These are phyloP conservation scores for Avena insularis DNA, from an alignment of 176 grass and related monocot species.

Conservation along the genomic window DNA sequence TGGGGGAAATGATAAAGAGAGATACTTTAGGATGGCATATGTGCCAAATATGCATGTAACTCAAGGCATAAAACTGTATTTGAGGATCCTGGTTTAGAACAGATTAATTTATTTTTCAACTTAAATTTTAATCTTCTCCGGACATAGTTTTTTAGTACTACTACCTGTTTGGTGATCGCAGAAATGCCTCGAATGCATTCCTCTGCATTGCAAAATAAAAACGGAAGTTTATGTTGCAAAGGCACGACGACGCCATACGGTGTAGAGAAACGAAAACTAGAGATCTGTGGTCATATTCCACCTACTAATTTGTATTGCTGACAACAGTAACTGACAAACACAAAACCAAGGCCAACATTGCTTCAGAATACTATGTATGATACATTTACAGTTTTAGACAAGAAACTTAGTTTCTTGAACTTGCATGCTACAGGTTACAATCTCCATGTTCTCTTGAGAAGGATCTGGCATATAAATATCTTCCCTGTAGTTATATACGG, in stretches of 20 bases:
- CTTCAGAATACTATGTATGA: constrained; percentile 5
- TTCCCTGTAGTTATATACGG: constrained; percentile 18
- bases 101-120: constrained; percentile 8
- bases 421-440: constrained; percentile 7
- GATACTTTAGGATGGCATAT: constrained; percentile 26
- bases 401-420: neutral
- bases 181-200: constrained; percentile 13
- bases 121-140: constrained; percentile 3
- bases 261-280: neutral
- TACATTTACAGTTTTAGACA: constrained; percentile 44
- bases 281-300: neutral
- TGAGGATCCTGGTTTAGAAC: constrained; percentile 32
- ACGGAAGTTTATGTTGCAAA: constrained; percentile 3
- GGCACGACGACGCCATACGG: neutral
- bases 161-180: constrained; percentile 12
- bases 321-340: neutral
- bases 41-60: neutral
- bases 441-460: constrained; percentile 1
- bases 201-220: constrained; percentile 18
- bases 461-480: neutral
- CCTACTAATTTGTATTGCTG: neutral
- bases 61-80: constrained; percentile 16
- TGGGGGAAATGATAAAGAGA: constrained; percentile 42
- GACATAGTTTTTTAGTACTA: constrained; percentile 9
- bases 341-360: constrained; percentile 6